Evolutionary conservation across 1,284 basidiomycete species (phyloP).

Genomic region (Leccinum pachyderme): DNA sequence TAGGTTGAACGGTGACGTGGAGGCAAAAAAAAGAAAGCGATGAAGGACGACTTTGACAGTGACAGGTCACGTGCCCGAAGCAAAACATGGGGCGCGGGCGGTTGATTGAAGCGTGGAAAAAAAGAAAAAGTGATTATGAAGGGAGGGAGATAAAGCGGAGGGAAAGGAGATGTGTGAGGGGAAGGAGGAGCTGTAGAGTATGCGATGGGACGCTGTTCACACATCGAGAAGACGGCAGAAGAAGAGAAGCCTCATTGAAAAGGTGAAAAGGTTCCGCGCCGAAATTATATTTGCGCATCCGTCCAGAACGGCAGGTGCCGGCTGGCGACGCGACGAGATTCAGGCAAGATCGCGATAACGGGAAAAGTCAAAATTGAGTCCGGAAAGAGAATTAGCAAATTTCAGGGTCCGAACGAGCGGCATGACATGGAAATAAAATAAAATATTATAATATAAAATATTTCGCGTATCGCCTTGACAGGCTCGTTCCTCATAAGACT

Average conservation of each 20-base stretch:
- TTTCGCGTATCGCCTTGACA: conserved; percentile 36
- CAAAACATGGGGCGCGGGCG: neutral
- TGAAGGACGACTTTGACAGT: neutral
- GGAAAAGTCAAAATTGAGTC: conserved; percentile 33
- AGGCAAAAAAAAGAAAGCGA: neutral
- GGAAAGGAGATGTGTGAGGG: neutral
- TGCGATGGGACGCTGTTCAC: conserved; percentile 19
- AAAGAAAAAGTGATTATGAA: neutral
- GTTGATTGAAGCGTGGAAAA: conserved; percentile 14
- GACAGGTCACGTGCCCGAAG: conserved; percentile 26
- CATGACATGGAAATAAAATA: conserved; percentile 27
- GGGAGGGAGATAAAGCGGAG: neutral
- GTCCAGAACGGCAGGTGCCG: conserved; percentile 31
- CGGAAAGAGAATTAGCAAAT: conserved; percentile 27
- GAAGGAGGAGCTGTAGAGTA: neutral
- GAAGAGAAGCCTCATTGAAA: conserved; percentile 13
- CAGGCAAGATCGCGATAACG: conserved; percentile 31
- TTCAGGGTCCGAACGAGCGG: conserved; percentile 34
- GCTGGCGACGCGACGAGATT: conserved; percentile 30
- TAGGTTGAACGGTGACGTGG: conserved; percentile 11
- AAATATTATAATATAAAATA: conserved; percentile 16
- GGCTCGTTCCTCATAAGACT: conserved; percentile 35
- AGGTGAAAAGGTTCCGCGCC: conserved; percentile 32
- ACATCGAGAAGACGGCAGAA: conserved; percentile 14
- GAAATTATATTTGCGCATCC: conserved; percentile 34